A percentile compares a stretch with the other conserved stretches of the same genome.
phyloP scores from a whole-genome alignment of 1,139 yeast genomes.

The Taphrina sp. region DNA sequence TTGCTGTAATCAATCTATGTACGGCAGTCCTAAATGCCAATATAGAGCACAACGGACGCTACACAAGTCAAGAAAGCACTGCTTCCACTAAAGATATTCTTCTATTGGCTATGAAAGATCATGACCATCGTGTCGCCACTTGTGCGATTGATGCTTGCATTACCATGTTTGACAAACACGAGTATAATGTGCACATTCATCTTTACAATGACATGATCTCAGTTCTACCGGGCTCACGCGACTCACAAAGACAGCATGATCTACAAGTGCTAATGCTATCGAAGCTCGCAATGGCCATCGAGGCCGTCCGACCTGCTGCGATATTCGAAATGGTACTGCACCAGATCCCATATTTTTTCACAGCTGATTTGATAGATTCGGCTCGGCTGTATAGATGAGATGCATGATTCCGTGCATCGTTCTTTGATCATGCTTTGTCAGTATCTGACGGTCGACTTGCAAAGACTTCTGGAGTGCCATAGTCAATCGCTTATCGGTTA shows the following conservation, averaged over 20 bases:
- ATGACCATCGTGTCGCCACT: slow-evolving; percentile 4
- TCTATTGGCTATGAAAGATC: neutral
- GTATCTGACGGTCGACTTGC: neutral
- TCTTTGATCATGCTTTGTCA: neutral
- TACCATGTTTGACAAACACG: slow-evolving; percentile 2
- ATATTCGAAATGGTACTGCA: slow-evolving; percentile 3
- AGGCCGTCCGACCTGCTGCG: slow-evolving; percentile 1
- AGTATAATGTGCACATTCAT: neutral
- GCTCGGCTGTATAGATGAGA: no score
- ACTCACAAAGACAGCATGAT: no score
- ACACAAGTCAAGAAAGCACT: neutral
- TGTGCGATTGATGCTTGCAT: neutral
- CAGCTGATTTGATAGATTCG: no score
- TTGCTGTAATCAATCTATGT: neutral
- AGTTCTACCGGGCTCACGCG: neutral
- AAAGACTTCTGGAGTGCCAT: neutral
- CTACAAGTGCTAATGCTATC: neutral
- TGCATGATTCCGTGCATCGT: no score
- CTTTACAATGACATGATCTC: slow-evolving; percentile 3
- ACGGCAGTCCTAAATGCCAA: neutral
- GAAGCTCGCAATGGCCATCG: neutral
- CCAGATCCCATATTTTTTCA: no score
- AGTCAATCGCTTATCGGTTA: neutral
- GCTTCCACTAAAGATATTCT: slow-evolving; percentile 1
- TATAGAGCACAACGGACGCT: neutral